Base-by-base conservation (phyloP, 768 basidiomycete genomes). In the Pholiota conissans region DNA sequence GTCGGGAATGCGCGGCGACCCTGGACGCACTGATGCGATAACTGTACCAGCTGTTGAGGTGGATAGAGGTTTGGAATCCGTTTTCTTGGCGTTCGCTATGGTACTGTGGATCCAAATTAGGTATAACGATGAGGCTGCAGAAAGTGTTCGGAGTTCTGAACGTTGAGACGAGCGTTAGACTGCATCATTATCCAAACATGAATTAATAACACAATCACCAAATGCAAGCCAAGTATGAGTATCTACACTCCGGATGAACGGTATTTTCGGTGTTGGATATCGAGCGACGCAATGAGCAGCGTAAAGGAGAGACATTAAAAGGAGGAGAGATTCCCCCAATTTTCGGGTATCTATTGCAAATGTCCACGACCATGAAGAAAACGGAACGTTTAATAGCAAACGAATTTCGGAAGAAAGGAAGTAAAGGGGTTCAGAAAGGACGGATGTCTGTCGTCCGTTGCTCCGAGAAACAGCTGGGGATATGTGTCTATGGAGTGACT, bases 261-360 rank as follows among this genome's bases (percentile, higher is more conserved):
- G 57, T 56, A 68, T 66, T 50, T 58, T 61, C 7, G 73, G 66
- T 18, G 74, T 64, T 13, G 71, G 71, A 52, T 70, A 71, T 24
- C 60, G 62, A 14, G 73, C 70, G 53, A 89, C 74, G 66, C 80
- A 80, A 56, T 72, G 74, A 5, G 84, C 78, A 26, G 84, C 82
- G 60, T 78, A 84, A 34, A 82, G 70, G 16, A 91, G 74, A 18
- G 88, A 88, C 16, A 74, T 76, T n/a, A 91, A 69, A 5, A 93
- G 79, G 3, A 92, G 66, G 27, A 78, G n/a, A 6, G 81, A 83
- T 72, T 93, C 91, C 10, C 80, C 82, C 20, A 84, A 76, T 59
- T 82, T 80, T 60, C 88, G 76, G 27, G 81, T 72, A 61, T 91
- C 87, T 27, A 88, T 79, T n/a, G 76, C 76, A 61, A 89, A 79